Base-by-base conservation (phyloP, 371 early-diverging fungal genomes). In the Apophysomyces trapeziformis region DNA sequence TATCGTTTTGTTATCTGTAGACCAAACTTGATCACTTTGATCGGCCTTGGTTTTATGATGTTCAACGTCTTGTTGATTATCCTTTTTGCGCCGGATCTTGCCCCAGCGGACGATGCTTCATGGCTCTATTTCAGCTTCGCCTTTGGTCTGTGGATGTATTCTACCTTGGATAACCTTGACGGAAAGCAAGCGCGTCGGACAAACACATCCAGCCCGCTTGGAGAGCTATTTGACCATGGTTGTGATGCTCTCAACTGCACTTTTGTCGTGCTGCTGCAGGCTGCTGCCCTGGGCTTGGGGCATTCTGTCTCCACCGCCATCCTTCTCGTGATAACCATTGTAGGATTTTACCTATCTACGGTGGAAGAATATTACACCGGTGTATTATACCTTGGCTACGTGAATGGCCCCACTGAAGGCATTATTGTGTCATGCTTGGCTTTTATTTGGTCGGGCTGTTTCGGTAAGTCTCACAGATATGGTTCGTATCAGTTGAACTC, bases 101-200 rank as follows among this genome's bases (percentile, higher is more conserved):
- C 73, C 21, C 61, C 68, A 12, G 89, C 90, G 5, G 91, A 50
- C 32, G 21, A 86, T 11, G 96, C 96, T 7, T 71, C 83, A 21
- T 96, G 98, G 95, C 72, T 97, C 26, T 95, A 95, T 78, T 91
- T 94, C 56, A 87, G 85, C 72, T 95, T 92, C 83, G 93, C 92
- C 8, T 70, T 91, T 18, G 95, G 95, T 54, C 80, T 99, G 64
- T 98, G 96, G 92, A 75, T 97, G 38, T 98, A 98, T 76, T 95
- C 95, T 58, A 95, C 97, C 14, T 93, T 97, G 74, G 99, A 99
- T 83, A 95, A 94, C 67, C 93, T 99, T 21, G 99, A 99, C 78
- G 99, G 99, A 57, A 94, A 95, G 79, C 99, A 99, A 77, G 99
- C 99, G n/a, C 86, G 99, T 57, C 85, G 95, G 47, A 98, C 98